phyloP scores from a whole-genome alignment of 768 basidiomycete species.

The Sarcodon sp. region DNA sequence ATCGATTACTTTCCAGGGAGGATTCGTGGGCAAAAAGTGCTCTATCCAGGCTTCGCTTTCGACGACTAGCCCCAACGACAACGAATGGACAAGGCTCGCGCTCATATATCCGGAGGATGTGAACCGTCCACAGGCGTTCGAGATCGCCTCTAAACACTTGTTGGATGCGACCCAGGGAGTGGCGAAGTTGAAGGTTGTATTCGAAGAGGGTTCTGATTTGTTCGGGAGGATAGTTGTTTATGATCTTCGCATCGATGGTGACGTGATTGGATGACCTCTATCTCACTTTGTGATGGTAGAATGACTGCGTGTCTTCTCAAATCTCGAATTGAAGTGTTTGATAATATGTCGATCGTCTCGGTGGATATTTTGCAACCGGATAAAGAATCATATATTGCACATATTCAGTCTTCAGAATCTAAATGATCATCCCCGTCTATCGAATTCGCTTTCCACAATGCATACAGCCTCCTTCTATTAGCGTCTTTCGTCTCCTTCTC shows the following conservation, averaged over 20 bases:
- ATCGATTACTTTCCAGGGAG: conserved; percentile 70
- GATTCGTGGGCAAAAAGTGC: conserved; percentile 68
- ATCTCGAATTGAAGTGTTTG: too few species aligned
- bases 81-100: conserved; percentile 36
- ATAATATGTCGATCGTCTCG: too few species aligned
- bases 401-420: too few species aligned
- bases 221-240: conserved; percentile 74
- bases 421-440: conserved; percentile 16
- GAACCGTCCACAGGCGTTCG: conserved; percentile 60
- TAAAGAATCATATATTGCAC: too few species aligned
- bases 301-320: too few species aligned
- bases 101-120: conserved; percentile 70
- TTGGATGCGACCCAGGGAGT: conserved; percentile 20
- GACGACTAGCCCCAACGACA: conserved; percentile 13
- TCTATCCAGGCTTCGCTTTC: conserved; percentile 26
- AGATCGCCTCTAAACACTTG: conserved; percentile 19
- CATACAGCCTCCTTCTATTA: conserved; percentile 76
- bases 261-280: background rate
- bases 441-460: conserved; percentile 53
- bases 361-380: too few species aligned
- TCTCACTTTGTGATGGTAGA: too few species aligned
- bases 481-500: conserved; percentile 60
- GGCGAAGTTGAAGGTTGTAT: conserved; percentile 46
- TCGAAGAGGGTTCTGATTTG: conserved; percentile 76
- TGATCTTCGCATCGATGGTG: conserved; percentile 32